Base-by-base conservation (phyloP, 176 grass and related monocot species). In the Triticum timopheevii region DNA sequence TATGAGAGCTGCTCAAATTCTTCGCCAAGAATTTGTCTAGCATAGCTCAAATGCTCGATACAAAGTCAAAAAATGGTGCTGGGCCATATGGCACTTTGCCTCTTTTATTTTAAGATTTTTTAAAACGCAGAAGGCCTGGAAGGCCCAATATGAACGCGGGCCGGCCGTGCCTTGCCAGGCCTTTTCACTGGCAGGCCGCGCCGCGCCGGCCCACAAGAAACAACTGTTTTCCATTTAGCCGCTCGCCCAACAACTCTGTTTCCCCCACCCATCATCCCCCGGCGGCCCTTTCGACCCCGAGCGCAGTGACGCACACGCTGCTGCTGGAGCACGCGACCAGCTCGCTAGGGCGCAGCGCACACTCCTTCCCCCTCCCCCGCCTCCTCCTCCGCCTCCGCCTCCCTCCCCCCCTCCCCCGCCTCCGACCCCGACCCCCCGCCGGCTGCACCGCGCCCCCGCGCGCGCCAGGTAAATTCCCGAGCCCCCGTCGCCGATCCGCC, bases 391-490 rank as follows among this genome's bases (percentile, higher is more conserved):
- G 28, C 28, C 28, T 28, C 28, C 28, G 28, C 28, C 19, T 40
- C 71, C 62, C 31, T 13, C 68, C 1, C 3, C 3, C 42, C 42
- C 42, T 2, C 8, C 40, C 10, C 4, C 64, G 16, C 2, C 22
- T 1, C 61, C 35, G 44, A 5, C 42, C 2, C 72, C 28, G 28
- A 28, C 28, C 28, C 72, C 1, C 24, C 40, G 71, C n/a, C 36
- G 28, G 28, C 15, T 33, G 65, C 65, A 8, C 3, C 30, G 38
- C 23, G 1, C 24, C 34, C 25, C 23, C 7, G 42, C 24, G 13
- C 72, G 64, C 36, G 20, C 40, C 81, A 88, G 89, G 85, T 88
- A 88, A 80, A 87, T 67, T 66, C 80, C 58, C 20, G 42, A 80
- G 66, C 77, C 15, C 22, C n/a, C 28, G 3, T 6, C 17, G 15